Evolutionary conservation across 2,329 filamentous ascomycete species (phyloP).

Genomic region (Fusarium solani-melongenae): DNA sequence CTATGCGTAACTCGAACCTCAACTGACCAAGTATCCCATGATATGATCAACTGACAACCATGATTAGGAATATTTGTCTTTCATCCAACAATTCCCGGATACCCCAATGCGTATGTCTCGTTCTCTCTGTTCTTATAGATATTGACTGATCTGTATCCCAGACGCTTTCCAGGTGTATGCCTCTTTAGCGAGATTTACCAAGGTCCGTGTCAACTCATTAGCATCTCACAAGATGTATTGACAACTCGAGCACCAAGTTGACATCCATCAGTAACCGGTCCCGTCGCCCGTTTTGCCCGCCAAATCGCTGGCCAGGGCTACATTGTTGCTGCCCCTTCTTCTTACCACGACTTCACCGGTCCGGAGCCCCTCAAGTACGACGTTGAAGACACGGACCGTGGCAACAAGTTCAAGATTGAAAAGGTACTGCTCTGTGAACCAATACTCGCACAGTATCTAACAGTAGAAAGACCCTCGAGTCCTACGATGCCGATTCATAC

Average conservation of each 20-base stretch:
- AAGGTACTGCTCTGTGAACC: slow-evolving; percentile 64
- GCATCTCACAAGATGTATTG: neutral
- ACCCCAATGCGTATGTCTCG: slow-evolving; percentile 78
- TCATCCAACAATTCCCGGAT: slow-evolving; percentile 85
- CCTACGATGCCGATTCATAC: slow-evolving; percentile 84
- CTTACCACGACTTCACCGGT: slow-evolving; percentile 92
- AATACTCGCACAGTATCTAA: neutral
- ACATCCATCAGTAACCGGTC: slow-evolving; percentile 77
- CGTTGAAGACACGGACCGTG: slow-evolving; percentile 85
- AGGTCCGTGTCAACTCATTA: slow-evolving; percentile 67
- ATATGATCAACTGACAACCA: slow-evolving; percentile 25
- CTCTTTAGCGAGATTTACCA: slow-evolving; percentile 97
- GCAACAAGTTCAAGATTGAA: slow-evolving; percentile 86
- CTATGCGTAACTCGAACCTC: slow-evolving; percentile 58
- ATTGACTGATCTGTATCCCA: slow-evolving; percentile 41
- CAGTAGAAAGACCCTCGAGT: slow-evolving; percentile 75
- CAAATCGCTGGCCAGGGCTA: slow-evolving; percentile 94
- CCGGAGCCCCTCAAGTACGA: slow-evolving; percentile 88
- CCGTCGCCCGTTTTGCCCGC: slow-evolving; percentile 87
- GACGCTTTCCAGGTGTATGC: slow-evolving; percentile 83
- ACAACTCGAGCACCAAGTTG: neutral
- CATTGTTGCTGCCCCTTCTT: slow-evolving; percentile 90
- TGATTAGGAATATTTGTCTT: slow-evolving; percentile 84
- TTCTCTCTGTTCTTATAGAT: neutral
- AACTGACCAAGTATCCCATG: slow-evolving; percentile 25